Evolutionary conservation across 306 rosid genomes (phyloP).

Genomic region (Cucumis hystrix): DNA sequence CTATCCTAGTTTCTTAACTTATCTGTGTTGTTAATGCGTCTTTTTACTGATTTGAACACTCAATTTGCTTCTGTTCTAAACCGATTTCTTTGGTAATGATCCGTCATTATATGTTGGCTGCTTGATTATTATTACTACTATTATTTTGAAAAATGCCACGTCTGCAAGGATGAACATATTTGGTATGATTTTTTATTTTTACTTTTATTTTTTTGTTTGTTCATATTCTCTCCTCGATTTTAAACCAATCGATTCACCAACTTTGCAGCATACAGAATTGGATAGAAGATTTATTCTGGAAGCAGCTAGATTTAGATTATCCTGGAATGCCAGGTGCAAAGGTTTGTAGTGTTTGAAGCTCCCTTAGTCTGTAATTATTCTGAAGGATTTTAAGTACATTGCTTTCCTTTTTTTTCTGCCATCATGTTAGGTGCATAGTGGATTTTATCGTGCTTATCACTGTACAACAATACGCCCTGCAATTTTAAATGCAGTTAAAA

Average conservation of each 20-base stretch:
- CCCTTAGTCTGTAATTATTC: neutral
- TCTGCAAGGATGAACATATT: neutral
- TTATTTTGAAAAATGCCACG: neutral
- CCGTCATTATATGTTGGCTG: neutral
- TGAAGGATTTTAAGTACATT: neutral
- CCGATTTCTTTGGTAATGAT: neutral
- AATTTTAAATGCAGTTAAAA: slow-evolving; percentile 49
- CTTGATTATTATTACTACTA: neutral
- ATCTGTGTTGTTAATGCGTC: neutral
- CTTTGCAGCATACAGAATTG: slow-evolving; percentile 75
- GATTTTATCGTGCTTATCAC: slow-evolving; percentile 81
- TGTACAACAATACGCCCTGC: slow-evolving; percentile 71
- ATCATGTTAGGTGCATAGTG: slow-evolving; percentile 67
- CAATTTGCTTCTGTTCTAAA: neutral
- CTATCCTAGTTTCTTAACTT: neutral
- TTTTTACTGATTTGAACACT: neutral
- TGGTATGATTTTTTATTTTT: neutral
- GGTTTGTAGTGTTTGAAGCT: slow-evolving; percentile 33
- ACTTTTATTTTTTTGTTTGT: neutral
- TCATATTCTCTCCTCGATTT: neutral
- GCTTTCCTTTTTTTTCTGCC: slow-evolving; percentile 11
- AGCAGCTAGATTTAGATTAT: slow-evolving; percentile 74
- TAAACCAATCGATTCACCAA: neutral
- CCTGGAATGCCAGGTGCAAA: slow-evolving; percentile 90
- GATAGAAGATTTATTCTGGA: slow-evolving; percentile 88